phyloP scores from a whole-genome alignment of 2,329 filamentous ascomycete species.

The Thyridium curvatum region DNA sequence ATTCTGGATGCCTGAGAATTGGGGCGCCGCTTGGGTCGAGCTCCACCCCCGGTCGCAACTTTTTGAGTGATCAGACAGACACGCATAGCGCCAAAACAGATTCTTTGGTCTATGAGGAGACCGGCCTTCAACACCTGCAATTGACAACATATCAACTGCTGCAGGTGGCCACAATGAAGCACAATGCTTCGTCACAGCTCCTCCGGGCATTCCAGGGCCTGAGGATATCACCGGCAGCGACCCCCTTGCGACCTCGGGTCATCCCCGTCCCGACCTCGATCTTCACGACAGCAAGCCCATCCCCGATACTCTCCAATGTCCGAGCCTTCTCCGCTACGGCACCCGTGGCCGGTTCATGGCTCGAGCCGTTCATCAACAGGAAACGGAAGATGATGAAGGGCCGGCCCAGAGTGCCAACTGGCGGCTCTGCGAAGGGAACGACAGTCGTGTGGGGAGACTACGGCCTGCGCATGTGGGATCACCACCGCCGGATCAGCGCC shows the following conservation, averaged over 20 bases:
- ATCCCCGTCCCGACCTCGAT: slow-evolving; percentile 16
- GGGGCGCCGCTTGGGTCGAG: background rate
- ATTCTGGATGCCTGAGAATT: too few relatives aligned
- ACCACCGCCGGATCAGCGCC: slow-evolving; percentile 85
- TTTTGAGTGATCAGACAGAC: too few relatives aligned
- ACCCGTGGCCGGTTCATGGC: slow-evolving; percentile 62
- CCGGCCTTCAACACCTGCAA: too few relatives aligned
- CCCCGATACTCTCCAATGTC: slow-evolving; percentile 28
- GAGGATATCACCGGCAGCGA: slow-evolving; percentile 32
- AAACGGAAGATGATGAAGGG: slow-evolving; percentile 91
- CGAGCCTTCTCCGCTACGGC: slow-evolving; percentile 70
- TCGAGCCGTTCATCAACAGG: slow-evolving; percentile 68
- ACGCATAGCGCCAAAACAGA: too few relatives aligned
- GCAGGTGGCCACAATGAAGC: background rate
- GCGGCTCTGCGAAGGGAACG: slow-evolving; percentile 85
- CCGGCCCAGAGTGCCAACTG: slow-evolving; percentile 78
- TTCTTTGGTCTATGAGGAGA: too few relatives aligned
- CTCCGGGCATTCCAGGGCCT: slow-evolving; percentile 45
- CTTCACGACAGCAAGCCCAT: slow-evolving; percentile 11
- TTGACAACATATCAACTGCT: too few relatives aligned
- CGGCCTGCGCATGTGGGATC: slow-evolving; percentile 86
- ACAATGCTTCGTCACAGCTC: slow-evolving; percentile 30
- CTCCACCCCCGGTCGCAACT: too few relatives aligned
- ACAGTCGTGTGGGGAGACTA: slow-evolving; percentile 97
- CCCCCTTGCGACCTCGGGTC: slow-evolving; percentile 27